Percentiles rank a stretch among this genome's conserved stretches.
Conservation (phyloP, 192 early-diverging fungal genomes). For the Coemansia sp. region DNA sequence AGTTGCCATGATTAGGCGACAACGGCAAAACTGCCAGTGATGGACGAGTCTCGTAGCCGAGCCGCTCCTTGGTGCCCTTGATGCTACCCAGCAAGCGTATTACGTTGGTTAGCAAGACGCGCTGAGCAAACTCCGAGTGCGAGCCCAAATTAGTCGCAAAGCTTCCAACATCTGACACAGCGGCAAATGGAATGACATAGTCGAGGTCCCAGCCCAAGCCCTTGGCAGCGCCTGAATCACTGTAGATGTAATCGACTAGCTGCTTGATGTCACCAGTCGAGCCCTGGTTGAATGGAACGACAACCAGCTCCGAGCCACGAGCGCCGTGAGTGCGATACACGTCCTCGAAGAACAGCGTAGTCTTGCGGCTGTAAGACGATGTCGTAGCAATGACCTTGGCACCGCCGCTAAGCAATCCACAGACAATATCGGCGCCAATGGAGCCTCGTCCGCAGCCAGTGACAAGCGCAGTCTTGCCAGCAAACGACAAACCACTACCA, state of each 20-base stretch:
- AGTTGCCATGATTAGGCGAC: conserved; percentile 96
- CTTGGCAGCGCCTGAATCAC: conserved; percentile 45
- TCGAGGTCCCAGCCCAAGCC: conserved; percentile 95
- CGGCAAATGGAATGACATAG: conserved; percentile 94
- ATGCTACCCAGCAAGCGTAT: conserved; percentile 85
- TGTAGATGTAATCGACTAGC: conserved; percentile 88
- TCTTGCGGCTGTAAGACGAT: conserved; percentile 76
- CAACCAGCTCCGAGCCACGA: conserved; percentile 77
- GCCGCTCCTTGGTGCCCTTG: conserved; percentile 77
- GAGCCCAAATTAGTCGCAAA: conserved; percentile 86
- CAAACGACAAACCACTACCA: conserved; percentile 78
- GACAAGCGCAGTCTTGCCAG: conserved; percentile 78
- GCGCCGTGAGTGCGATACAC: conserved; percentile 91
- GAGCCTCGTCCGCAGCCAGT: conserved; percentile 90
- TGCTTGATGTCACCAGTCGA: conserved; percentile 77
- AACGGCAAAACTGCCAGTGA: conserved; percentile 86
- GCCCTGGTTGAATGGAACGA: conserved; percentile 95
- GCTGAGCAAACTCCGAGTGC: conserved; percentile 87
- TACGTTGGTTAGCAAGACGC: conserved; percentile 94
- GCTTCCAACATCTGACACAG: conserved; percentile 85
- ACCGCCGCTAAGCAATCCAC: conserved; percentile 86
- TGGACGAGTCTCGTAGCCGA: conserved; percentile 80
- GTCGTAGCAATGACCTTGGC: conserved; percentile 90
- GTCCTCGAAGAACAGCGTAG: conserved; percentile 82
- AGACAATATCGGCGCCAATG: conserved; percentile 86